Conservation (phyloP, 345 rosid species). For the Arabis alpina region DNA sequence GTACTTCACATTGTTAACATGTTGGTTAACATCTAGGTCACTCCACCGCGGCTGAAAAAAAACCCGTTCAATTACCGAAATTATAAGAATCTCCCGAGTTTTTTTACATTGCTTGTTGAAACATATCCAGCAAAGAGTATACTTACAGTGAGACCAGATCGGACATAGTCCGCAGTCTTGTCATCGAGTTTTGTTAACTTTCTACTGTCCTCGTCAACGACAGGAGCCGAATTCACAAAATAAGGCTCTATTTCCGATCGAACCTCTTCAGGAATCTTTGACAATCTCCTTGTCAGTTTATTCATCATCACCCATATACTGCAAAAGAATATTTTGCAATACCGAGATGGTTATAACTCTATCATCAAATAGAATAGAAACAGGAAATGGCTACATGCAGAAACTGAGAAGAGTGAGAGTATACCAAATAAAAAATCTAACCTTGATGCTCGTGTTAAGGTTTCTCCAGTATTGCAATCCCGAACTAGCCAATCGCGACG, state of each 20-base stretch:
- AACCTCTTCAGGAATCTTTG: constrained; percentile 94
- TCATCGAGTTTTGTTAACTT: constrained; percentile 88
- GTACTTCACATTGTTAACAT: constrained; percentile 98
- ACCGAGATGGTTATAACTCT: constrained; percentile 29
- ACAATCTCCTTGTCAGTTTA: constrained; percentile 86
- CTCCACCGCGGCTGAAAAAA: constrained; percentile 91
- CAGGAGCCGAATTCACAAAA: constrained; percentile 72
- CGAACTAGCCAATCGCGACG: constrained; percentile 94
- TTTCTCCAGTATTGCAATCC: constrained; percentile 75
- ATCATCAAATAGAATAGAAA: neutral
- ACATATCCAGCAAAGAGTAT: neutral
- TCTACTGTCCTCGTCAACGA: constrained; percentile 80
- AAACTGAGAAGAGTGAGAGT: neutral
- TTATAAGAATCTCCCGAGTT: constrained; percentile 13
- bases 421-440: constrained; percentile 40
- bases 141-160: constrained; percentile 86
- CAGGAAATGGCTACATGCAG: neutral
- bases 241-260: constrained; percentile 81
- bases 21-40: constrained; percentile 97
- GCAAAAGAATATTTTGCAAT: constrained; percentile 33
- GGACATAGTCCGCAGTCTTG: constrained; percentile 69
- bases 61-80: neutral
- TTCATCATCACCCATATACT: constrained; percentile 99
- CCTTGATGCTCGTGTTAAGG: constrained; percentile 92
- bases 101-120: neutral